Conservation (phyloP, 2,329 filamentous ascomycete genomes). For the Ilyonectria destructans region DNA sequence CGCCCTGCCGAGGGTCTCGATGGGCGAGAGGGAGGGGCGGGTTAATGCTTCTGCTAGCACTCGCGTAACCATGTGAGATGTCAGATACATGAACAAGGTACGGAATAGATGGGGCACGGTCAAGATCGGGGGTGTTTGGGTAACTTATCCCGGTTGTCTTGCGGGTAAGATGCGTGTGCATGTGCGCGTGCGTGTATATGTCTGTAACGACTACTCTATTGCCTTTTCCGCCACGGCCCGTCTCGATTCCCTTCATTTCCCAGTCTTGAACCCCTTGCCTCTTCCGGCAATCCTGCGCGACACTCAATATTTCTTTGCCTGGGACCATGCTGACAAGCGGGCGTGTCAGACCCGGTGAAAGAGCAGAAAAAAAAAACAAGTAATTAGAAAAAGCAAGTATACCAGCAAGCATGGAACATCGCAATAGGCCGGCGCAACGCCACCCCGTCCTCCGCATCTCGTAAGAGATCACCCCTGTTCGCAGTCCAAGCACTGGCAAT, state of each 20-base stretch:
- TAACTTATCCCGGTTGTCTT: not conserved
- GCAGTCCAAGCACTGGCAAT: slow-evolving; percentile 30
- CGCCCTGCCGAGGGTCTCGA: not conserved
- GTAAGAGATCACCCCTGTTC: slow-evolving; percentile 29
- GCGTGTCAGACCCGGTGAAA: not conserved
- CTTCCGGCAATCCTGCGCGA: not conserved
- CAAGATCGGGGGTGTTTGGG: slow-evolving; percentile 10
- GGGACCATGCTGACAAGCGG: not conserved
- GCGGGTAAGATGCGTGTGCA: not conserved
- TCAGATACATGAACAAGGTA: slow-evolving; percentile 1
- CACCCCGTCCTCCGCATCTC: slow-evolving; percentile 38
- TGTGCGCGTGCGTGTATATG: slow-evolving; percentile 17
- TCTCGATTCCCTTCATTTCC: not conserved
- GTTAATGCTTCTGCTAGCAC: slow-evolving; percentile 14
- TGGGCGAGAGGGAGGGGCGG: slow-evolving; percentile 22
- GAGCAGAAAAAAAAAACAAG: slow-evolving; percentile 9
- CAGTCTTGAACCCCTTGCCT: not conserved
- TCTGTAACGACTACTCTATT: not conserved
- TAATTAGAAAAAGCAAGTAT: slow-evolving; percentile 16
- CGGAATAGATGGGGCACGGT: slow-evolving; percentile 6
- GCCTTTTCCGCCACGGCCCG: not conserved
- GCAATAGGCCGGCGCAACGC: slow-evolving; percentile 35
- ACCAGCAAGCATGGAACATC: slow-evolving; percentile 37
- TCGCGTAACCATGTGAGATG: slow-evolving; percentile 8
- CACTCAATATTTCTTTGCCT: not conserved